Base-by-base conservation (phyloP, 768 basidiomycete species). In the Chlorophyllum brunneum region DNA sequence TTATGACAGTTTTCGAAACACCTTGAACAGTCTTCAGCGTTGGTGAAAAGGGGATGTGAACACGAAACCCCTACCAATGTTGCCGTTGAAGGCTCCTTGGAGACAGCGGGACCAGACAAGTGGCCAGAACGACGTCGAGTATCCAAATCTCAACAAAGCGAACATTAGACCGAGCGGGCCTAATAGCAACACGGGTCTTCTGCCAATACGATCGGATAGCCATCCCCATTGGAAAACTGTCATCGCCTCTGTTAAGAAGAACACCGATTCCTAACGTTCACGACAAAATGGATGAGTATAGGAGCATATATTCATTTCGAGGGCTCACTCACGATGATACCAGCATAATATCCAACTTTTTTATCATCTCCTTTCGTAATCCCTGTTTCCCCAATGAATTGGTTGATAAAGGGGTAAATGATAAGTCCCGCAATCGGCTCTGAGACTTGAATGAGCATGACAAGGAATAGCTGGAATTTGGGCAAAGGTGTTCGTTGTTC, bases 311-410 rank as follows among this genome's bases (percentile, higher is more conserved):
- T 29, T 2, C 3, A 8, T n/a, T 29, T 13, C 3, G 37, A 30
- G 13, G 8, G 3, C 29, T 11, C 0, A 61, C 69, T 55, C 46
- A 77, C 77, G 23, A 79, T 72, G 30, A 78, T 47, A 6, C 76
- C 77, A 40, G 75, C 76, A 62, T 74, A 79, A 59, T 78, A 78
- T 0, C 76, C 76, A 5, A 69, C 75, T 48, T 67, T 73, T 4
- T 59, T 64, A 52, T 77, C 76, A 49, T 77, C 72, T 6, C 75
- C 75, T 5, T 64, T 57, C 8, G 71, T 77, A 4, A 78, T 65
- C 0, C 73, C 74, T 5, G 72, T 73, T 16, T 73, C 68, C 36
- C 71, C 63, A 41, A 79, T 68, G 29, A 77, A 68, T 50, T 78
- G 70, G 44, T 70, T 72, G 31, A 76, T 65, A 56, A 79, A 78